A percentile compares a stretch with the other conserved stretches of the same genome.
phyloP scores from a whole-genome alignment of 768 basidiomycete genomes.

The Boletus subparvulus region DNA sequence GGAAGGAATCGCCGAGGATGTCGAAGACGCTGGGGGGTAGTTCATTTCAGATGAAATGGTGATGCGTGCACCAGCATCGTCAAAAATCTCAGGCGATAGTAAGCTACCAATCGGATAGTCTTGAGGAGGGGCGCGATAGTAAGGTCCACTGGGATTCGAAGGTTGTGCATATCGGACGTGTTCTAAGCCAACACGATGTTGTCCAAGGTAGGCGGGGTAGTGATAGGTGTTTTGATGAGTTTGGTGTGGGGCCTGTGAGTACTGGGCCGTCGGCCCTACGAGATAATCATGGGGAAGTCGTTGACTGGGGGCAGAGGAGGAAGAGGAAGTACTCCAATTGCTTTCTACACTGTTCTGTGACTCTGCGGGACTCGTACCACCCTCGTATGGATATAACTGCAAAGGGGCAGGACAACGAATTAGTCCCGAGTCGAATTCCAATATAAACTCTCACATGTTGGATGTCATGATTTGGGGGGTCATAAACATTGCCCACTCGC shows the following conservation, averaged over 20 bases:
- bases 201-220: conserved; percentile 26
- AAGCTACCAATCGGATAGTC: conserved; percentile 7
- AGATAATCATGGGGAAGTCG: conserved; percentile 10
- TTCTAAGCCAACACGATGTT: conserved; percentile 23
- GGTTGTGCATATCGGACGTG: conserved; percentile 20
- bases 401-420: neutral
- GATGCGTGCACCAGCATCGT: conserved; percentile 1
- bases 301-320: conserved; percentile 23
- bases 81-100: conserved; percentile 18
- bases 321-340: conserved; percentile 28
- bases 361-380: conserved; percentile 24
- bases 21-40: conserved; percentile 7
- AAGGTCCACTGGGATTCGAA: conserved; percentile 3
- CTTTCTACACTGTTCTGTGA: conserved; percentile 26
- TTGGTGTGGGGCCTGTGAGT: conserved; percentile 4
- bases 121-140: conserved; percentile 19
- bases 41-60: conserved; percentile 3
- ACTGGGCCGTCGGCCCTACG: conserved; percentile 4
- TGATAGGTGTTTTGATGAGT: conserved; percentile 6
- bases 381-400: conserved; percentile 21
- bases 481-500: conserved; percentile 5
- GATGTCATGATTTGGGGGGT: conserved; percentile 12
- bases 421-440: neutral
- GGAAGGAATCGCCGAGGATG: conserved; percentile 16
- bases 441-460: conserved; percentile 17